These are phyloP conservation scores for Micromonas pusilla DNA, from an alignment of 139 green algal genomes.

Conservation along the genomic window DNA sequence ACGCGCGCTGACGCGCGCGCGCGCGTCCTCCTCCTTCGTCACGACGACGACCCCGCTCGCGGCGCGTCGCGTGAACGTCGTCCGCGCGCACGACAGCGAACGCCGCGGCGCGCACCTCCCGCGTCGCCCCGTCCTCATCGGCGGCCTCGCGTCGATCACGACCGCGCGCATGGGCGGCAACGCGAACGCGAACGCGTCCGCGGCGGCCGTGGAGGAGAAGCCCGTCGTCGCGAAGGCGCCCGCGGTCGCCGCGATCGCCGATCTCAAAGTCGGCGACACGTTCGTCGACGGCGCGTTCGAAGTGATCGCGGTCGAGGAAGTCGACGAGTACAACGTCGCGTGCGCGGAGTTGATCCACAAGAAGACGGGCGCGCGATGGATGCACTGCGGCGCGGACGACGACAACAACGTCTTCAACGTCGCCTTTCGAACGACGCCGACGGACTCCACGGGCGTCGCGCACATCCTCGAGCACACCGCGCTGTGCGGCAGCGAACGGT, in stretches of 20 bases:
- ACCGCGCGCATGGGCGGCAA: neutral
- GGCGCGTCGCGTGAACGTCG: no score
- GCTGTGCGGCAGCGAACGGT: slow-evolving; percentile 28
- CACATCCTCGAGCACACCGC: slow-evolving; percentile 34
- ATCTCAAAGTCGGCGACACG: neutral
- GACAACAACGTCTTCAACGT: slow-evolving; percentile 33
- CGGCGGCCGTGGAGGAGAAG: neutral
- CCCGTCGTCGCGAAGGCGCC: neutral
- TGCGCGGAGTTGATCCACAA: slow-evolving; percentile 21
- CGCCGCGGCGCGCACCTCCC: no score
- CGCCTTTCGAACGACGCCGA: slow-evolving; percentile 26
- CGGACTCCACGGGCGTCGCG: slow-evolving; percentile 27
- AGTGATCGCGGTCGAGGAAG: slow-evolving; percentile 7
- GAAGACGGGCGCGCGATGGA: slow-evolving; percentile 21
- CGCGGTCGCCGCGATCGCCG: slow-evolving; percentile 11
- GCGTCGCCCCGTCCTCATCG: neutral
- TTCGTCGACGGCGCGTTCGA: slow-evolving; percentile 26
- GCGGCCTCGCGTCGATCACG: neutral
- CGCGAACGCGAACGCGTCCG: neutral
- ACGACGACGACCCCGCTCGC: no score
- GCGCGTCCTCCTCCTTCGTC: no score
- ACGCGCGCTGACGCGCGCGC: no score
- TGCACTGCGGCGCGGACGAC: slow-evolving; percentile 29
- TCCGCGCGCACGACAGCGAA: no score
- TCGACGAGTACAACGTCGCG: slow-evolving; percentile 27